Base-by-base conservation (phyloP, 1,284 basidiomycete species). In the Exsudoporus floridanus region DNA sequence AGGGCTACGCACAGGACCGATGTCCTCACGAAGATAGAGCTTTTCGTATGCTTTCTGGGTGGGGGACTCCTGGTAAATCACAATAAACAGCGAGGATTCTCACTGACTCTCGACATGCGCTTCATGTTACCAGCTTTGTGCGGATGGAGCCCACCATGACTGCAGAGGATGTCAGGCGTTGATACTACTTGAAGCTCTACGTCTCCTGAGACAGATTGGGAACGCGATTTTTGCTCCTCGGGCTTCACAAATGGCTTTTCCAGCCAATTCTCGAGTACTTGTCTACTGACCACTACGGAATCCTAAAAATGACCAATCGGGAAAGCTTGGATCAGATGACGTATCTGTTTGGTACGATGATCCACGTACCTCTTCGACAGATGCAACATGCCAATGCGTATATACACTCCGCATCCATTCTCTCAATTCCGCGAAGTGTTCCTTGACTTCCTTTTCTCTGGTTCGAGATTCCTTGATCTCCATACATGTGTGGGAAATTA, bases 211-310 rank as follows among this genome's bases (percentile, higher is more conserved):
- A 41, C 43, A 35, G 55, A 54, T 43, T 64, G 67, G 34, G 64
- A 50, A 27, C 52, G 49, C 16, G 66, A 60, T 35, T 60, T 59
- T 33, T 53, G 50, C 21, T 55, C 52, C 55, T 68, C 61, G 7
- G 39, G 47, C 44, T 64, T 68, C n/a, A 37, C 47, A 23, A 73
- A 39, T 2, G 61, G 72, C 37, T 76, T 75, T 2, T 74, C 71
- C 9, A 92, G 59, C 84, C 88, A 92, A 12, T 63, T 66, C 58
- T 82, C 79, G 33, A 92, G 70, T 18, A 80, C 78, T 52, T 77
- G 70, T 55, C 78, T 77, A 61, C 82, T 83, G 27, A 84, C 76
- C 35, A 92, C 74, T 8, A 82, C 70, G 10, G 74, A 78, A 16
- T 80, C 76, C 82, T 89, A 53, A 21, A 21, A 39, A 16, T 5